phyloP scores from a whole-genome alignment of 2,329 filamentous ascomycete species.

The Proliferodiscus dingleyae region DNA sequence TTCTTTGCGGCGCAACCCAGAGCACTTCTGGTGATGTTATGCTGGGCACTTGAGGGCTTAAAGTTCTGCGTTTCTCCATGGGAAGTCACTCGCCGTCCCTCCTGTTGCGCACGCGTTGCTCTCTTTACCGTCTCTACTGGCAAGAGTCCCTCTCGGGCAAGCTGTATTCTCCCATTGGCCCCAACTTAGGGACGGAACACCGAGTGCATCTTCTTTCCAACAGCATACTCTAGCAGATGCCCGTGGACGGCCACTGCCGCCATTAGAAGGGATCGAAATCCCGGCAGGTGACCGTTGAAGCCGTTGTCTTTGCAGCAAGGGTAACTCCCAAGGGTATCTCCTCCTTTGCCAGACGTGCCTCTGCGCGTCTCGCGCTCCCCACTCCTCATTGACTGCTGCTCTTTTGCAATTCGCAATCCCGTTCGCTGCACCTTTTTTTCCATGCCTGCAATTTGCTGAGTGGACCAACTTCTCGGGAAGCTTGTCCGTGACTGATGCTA shows the following conservation, averaged over 20 bases:
- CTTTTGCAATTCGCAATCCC: conserved; percentile 9
- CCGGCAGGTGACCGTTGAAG: background rate
- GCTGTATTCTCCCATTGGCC: conserved; percentile 8
- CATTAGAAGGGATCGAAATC: background rate
- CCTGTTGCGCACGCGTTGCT: conserved; percentile 1
- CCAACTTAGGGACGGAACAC: background rate
- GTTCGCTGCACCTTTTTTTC: conserved; percentile 5
- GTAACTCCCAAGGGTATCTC: conserved; percentile 4
- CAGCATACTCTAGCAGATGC: conserved; percentile 2
- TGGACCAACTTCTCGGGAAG: background rate
- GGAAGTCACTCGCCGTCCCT: conserved; percentile 2
- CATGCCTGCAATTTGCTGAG: background rate
- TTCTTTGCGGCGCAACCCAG: background rate
- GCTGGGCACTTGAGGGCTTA: background rate
- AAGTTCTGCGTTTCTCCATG: background rate
- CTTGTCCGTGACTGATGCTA: conserved; percentile 13
- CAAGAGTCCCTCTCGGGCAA: conserved; percentile 2
- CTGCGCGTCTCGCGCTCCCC: conserved; percentile 1
- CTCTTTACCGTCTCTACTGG: conserved; percentile 2
- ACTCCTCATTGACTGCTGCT: conserved; percentile 1
- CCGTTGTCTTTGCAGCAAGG: background rate
- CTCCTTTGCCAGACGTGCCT: background rate
- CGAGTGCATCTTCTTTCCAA: conserved; percentile 3
- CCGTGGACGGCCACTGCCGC: conserved; percentile 6
- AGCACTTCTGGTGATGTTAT: background rate